A percentile compares a stretch with the other conserved stretches of the same genome.
phyloP scores from a whole-genome alignment of 2,329 filamentous ascomycete genomes.

The Ustilaginoidea virens region DNA sequence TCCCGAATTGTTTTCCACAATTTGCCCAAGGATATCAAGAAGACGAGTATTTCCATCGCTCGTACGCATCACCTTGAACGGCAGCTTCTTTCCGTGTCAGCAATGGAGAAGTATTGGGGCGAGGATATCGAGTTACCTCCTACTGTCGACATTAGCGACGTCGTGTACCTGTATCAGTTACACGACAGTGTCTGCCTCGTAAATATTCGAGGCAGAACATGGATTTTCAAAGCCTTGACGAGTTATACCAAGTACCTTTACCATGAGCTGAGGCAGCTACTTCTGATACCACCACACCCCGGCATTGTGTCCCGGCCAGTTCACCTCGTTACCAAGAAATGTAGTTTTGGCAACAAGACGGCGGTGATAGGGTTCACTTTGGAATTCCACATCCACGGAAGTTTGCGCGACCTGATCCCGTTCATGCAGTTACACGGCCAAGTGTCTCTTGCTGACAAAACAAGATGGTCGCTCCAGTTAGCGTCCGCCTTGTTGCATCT shows the following conservation, averaged over 20 bases:
- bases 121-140: slow-evolving; percentile 24
- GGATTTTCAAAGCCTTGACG: slow-evolving; percentile 43
- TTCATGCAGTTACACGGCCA: slow-evolving; percentile 29
- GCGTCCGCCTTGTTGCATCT: slow-evolving; percentile 35
- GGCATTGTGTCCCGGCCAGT: slow-evolving; percentile 36
- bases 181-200: slow-evolving; percentile 46
- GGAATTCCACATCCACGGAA: slow-evolving; percentile 36
- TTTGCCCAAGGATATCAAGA: slow-evolving; percentile 29
- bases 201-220: slow-evolving; percentile 22
- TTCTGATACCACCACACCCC: slow-evolving; percentile 33
- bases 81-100: slow-evolving; percentile 29
- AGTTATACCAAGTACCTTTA: slow-evolving; percentile 45
- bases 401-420: slow-evolving; percentile 38
- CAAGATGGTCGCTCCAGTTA: slow-evolving; percentile 39
- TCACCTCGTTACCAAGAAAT: slow-evolving; percentile 39
- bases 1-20: slow-evolving; percentile 39
- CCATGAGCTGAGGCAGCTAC: slow-evolving; percentile 41
- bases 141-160: slow-evolving; percentile 29
- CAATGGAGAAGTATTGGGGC: slow-evolving; percentile 29
- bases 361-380: slow-evolving; percentile 42
- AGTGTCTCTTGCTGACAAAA: slow-evolving; percentile 26
- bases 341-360: slow-evolving; percentile 38
- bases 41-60: slow-evolving; percentile 30
- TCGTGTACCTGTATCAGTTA: slow-evolving; percentile 36
- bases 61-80: slow-evolving; percentile 37